Conservation (phyloP, 2,329 filamentous ascomycete genomes). For the Colletotrichum destructivum region DNA sequence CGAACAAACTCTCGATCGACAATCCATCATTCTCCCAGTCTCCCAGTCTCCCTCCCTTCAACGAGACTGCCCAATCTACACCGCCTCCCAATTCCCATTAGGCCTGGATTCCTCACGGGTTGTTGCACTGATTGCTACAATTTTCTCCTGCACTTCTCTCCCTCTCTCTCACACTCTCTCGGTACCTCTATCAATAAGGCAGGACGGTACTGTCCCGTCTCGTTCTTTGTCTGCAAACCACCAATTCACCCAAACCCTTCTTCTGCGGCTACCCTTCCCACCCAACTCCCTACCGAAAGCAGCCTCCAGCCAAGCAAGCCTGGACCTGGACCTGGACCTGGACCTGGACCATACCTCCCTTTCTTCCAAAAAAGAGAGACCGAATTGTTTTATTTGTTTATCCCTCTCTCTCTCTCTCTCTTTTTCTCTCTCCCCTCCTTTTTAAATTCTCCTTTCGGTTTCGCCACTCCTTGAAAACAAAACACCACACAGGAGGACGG, state of each 20-base stretch:
- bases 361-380: not conserved
- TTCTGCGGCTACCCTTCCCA: constrained; percentile 1
- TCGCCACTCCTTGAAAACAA: not conserved
- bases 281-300: constrained; percentile 4
- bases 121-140: constrained; percentile 1
- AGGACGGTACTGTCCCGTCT: no score
- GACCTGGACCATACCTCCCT: not conserved
- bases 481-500: not conserved
- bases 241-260: not conserved
- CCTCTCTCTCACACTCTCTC: not conserved
- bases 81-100: constrained; percentile 1
- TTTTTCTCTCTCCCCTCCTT: no score
- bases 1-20: constrained; percentile 2
- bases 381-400: not conserved
- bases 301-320: not conserved
- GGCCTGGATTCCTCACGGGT: not conserved
- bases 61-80: constrained; percentile 5
- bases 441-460: not conserved
- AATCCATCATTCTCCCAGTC: not conserved
- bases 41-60: constrained; percentile 7
- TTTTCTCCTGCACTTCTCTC: not conserved
- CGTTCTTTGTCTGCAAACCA: constrained; percentile 28
- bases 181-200: not conserved
- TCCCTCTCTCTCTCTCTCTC: not conserved
- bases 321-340: no score